These are phyloP conservation scores for Closterium sp. DNA, from an alignment of 139 green algal species.

Conservation along the genomic window DNA sequence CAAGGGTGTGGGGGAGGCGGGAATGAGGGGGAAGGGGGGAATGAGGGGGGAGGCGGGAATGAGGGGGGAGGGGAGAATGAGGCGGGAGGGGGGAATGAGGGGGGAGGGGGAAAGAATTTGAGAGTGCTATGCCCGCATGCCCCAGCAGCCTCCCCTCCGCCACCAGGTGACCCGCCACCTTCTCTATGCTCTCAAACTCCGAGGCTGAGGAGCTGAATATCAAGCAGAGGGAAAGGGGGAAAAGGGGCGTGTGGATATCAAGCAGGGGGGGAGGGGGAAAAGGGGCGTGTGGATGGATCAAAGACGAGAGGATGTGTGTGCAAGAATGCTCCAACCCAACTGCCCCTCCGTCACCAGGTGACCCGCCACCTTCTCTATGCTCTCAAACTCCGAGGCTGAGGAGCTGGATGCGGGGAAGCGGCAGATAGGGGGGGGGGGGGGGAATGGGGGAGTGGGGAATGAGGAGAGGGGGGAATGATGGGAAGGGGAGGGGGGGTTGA, in stretches of 20 bases:
- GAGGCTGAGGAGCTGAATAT: background rate
- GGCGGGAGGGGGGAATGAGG: background rate
- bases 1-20: background rate
- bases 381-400: slow-evolving; percentile 1
- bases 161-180: slow-evolving; percentile 15
- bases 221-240: background rate
- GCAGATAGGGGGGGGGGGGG: too few relatives aligned
- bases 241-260: too few relatives aligned
- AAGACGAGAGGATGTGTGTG: too few relatives aligned
- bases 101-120: background rate
- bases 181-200: slow-evolving; percentile 28
- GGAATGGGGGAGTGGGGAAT: too few relatives aligned
- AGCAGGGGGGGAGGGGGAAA: too few relatives aligned
- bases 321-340: background rate
- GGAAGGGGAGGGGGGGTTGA: too few relatives aligned
- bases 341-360: background rate
- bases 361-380: background rate
- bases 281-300: too few relatives aligned
- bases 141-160: background rate
- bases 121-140: slow-evolving; percentile 19
- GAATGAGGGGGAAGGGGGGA: background rate
- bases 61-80: background rate
- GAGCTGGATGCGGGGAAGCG: too few relatives aligned
- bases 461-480: too few relatives aligned
- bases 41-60: background rate